Percentiles rank a stretch among this genome's conserved stretches.
Evolutionary conservation across 2,329 filamentous ascomycete species (phyloP).

Genomic region (Akanthomyces dipterigenus): DNA sequence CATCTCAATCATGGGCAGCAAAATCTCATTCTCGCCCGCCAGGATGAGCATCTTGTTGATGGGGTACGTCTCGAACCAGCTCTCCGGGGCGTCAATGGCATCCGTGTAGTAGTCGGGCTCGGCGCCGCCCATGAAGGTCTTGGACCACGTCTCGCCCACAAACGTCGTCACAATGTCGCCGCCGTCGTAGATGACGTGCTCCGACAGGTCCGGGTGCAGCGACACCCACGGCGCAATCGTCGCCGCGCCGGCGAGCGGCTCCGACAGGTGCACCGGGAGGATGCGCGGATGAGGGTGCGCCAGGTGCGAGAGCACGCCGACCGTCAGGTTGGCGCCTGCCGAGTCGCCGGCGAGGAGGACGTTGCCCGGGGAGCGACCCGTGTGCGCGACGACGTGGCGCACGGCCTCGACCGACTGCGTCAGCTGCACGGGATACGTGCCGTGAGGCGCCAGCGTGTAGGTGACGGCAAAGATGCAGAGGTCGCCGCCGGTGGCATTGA

Average conservation of each 20-base stretch:
- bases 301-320: conserved; percentile 19
- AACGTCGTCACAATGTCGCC: conserved; percentile 16
- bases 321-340: conserved; percentile 17
- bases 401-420: conserved; percentile 17
- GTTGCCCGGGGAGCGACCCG: conserved; percentile 11
- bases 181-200: conserved; percentile 13
- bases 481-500: conserved; percentile 12
- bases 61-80: conserved; percentile 18
- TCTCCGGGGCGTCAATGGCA: conserved; percentile 14
- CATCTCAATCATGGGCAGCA: conserved; percentile 16
- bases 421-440: conserved; percentile 18
- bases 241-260: conserved; percentile 15
- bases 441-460: conserved; percentile 17
- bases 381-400: conserved; percentile 15
- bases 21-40: conserved; percentile 16
- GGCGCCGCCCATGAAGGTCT: conserved; percentile 12
- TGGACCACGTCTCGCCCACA: conserved; percentile 13
- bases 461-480: conserved; percentile 17
- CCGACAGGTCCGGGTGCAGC: conserved; percentile 12
- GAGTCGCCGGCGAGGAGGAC: conserved; percentile 19
- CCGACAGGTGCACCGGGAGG: conserved; percentile 12
- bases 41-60: conserved; percentile 16
- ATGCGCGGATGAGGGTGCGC: conserved; percentile 18
- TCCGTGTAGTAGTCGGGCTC: conserved; percentile 17
- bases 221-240: conserved; percentile 17